These are phyloP conservation scores for Phytophthora tentaculata DNA, from an alignment of 352 stramenopile species.

Conservation along the genomic window DNA sequence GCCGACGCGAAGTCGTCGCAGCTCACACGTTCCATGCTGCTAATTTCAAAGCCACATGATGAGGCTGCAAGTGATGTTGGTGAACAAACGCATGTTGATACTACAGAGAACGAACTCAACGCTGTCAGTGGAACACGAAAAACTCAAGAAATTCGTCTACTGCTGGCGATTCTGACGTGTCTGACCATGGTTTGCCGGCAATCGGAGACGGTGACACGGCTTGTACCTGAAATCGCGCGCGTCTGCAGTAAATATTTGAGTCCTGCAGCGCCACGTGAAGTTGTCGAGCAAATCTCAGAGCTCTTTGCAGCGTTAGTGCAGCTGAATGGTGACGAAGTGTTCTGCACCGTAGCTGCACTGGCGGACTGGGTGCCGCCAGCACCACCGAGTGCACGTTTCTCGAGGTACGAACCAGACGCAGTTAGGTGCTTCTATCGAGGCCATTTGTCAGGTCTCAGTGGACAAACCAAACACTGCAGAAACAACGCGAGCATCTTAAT, in stretches of 20 bases:
- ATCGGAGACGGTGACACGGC: slow-evolving; percentile 50
- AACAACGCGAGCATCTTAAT: slow-evolving; percentile 43
- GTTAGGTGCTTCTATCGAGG: slow-evolving; percentile 44
- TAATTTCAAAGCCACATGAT: slow-evolving; percentile 40
- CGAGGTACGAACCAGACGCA: slow-evolving; percentile 32
- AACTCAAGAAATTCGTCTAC: slow-evolving; percentile 62
- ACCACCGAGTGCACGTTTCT: slow-evolving; percentile 54
- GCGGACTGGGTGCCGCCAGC: slow-evolving; percentile 57
- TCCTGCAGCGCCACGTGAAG: slow-evolving; percentile 32
- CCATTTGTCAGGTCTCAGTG: slow-evolving; percentile 27
- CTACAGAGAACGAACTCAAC: slow-evolving; percentile 20
- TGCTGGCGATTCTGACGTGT: slow-evolving; percentile 66
- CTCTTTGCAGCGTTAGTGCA: slow-evolving; percentile 53
- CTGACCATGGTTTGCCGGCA: slow-evolving; percentile 54
- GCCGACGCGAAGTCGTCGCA: slow-evolving; percentile 35
- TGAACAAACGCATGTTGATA: slow-evolving; percentile 1
- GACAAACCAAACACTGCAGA: slow-evolving; percentile 23
- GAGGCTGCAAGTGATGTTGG: slow-evolving; percentile 1
- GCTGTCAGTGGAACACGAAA: slow-evolving; percentile 40
- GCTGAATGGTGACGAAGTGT: slow-evolving; percentile 80
- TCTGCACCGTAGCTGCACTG: slow-evolving; percentile 58
- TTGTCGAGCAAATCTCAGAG: slow-evolving; percentile 45
- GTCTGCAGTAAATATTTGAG: slow-evolving; percentile 59
- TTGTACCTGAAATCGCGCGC: slow-evolving; percentile 65
- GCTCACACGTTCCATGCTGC: slow-evolving; percentile 72